Evolutionary conservation across 495 filamentous ascomycete species (phyloP).

Genomic region (Neurospora sp.): DNA sequence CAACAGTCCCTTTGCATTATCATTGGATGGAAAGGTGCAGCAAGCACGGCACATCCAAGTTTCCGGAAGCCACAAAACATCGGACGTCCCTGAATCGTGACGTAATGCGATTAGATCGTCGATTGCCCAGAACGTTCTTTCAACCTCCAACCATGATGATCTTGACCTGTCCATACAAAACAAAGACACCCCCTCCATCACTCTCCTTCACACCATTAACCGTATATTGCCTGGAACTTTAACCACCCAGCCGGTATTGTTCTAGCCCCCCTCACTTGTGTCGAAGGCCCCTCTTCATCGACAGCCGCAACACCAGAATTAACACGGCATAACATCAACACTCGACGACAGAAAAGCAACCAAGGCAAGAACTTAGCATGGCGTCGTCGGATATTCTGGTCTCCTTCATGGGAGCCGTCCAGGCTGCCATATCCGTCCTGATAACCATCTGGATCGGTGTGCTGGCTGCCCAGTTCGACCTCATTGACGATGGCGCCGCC

Average conservation of each 20-base stretch:
- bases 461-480: slow-evolving; percentile 43
- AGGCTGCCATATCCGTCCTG: slow-evolving; percentile 60
- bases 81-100: not conserved
- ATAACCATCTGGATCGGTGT: slow-evolving; percentile 59
- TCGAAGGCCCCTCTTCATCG: not conserved
- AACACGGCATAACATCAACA: not conserved
- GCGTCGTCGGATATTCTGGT: slow-evolving; percentile 18
- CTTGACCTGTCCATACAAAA: not conserved
- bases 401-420: slow-evolving; percentile 59
- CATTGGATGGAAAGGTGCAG: not conserved
- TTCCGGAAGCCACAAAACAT: not conserved
- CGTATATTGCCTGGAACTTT: not conserved
- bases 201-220: not conserved
- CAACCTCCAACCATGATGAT: not conserved
- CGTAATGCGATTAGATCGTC: not conserved
- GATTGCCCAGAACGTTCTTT: not conserved
- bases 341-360: not conserved
- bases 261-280: not conserved
- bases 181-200: not conserved
- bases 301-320: not conserved
- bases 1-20: not conserved
- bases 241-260: not conserved
- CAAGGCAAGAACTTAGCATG: not conserved
- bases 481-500: slow-evolving; percentile 45
- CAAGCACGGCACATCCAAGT: not conserved